A percentile compares a stretch with the other conserved stretches of the same genome.
Conservation (phyloP, 2,329 filamentous ascomycete species). For the Gaeumannomyces tritici region DNA sequence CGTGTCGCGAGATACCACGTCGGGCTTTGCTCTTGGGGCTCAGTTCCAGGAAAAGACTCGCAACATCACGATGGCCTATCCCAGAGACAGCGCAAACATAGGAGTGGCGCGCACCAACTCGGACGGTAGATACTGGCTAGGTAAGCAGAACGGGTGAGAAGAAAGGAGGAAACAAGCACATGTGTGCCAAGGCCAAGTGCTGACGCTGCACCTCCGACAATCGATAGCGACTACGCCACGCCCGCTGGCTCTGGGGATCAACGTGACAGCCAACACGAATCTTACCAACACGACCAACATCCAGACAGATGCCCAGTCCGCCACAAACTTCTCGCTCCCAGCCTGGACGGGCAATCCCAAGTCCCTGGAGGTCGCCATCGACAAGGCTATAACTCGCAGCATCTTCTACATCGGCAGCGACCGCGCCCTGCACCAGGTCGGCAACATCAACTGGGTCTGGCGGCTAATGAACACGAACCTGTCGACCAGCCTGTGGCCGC, state of each 20-base stretch:
- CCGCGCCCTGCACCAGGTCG: constrained; percentile 19
- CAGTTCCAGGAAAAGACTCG: constrained; percentile 16
- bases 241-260: constrained; percentile 13
- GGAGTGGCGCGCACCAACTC: constrained; percentile 18
- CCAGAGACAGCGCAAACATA: constrained; percentile 21
- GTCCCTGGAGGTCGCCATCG: constrained; percentile 18
- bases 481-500: constrained; percentile 17
- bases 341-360: constrained; percentile 19
- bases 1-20: constrained; percentile 20
- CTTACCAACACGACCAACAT: constrained; percentile 7
- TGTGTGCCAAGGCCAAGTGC: too few species aligned
- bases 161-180: too few species aligned
- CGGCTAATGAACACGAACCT: constrained; percentile 11
- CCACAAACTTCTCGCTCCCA: constrained; percentile 18
- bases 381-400: constrained; percentile 17
- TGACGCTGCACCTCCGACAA: constrained; percentile 8
- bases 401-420: constrained; percentile 29
- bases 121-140: constrained; percentile 21
- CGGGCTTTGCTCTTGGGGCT: constrained; percentile 18
- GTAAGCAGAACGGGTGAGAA: constrained; percentile 14
- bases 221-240: constrained; percentile 22
- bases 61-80: constrained; percentile 24
- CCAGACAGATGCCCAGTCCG: constrained; percentile 9
- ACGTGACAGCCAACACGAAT: constrained; percentile 16
- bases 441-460: constrained; percentile 20